A percentile compares a stretch with the other conserved stretches of the same genome.
Evolutionary conservation across 345 rosid genomes (phyloP).

Genomic region (Limnanthes douglasii): DNA sequence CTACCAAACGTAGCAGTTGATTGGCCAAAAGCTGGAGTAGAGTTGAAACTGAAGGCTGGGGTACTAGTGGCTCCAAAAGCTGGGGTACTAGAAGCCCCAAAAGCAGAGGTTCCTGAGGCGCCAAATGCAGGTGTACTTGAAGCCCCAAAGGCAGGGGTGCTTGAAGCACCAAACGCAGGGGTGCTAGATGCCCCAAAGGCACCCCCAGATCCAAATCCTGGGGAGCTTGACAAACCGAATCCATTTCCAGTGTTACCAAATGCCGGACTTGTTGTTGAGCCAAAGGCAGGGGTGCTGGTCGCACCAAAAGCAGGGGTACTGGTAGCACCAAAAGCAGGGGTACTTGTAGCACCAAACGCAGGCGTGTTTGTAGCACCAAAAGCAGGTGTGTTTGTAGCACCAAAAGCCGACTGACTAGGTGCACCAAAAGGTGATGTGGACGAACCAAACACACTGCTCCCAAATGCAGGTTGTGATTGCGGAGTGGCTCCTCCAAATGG

Average conservation of each 20-base stretch:
- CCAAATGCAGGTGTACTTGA: constrained; percentile 32
- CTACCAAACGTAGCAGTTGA: constrained; percentile 62
- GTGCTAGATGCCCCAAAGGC: constrained; percentile 29
- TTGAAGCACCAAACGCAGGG: constrained; percentile 29
- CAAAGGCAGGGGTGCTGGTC: constrained; percentile 36
- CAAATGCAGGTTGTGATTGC: constrained; percentile 68
- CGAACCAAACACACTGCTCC: constrained; percentile 48
- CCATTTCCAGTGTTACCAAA: constrained; percentile 28
- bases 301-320: constrained; percentile 33
- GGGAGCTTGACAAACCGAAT: constrained; percentile 24
- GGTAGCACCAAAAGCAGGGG: constrained; percentile 36
- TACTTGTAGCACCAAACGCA: constrained; percentile 27
- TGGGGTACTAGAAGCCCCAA: constrained; percentile 38
- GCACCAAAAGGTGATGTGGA: constrained; percentile 57
- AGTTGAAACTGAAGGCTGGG: constrained; percentile 46
- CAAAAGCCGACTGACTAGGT: constrained; percentile 42
- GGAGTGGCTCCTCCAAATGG: constrained; percentile 53
- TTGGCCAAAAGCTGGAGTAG: constrained; percentile 68
- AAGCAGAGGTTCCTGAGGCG: constrained; percentile 29
- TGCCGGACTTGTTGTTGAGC: constrained; percentile 23
- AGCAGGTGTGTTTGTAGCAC: constrained; percentile 29
- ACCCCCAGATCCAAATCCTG: constrained; percentile 31
- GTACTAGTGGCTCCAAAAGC: constrained; percentile 42
- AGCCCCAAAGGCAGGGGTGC: constrained; percentile 23
- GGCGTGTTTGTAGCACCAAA: constrained; percentile 35